Conservation (phyloP, 1,139 yeast species). For the Arxiozyma heterogenica region DNA sequence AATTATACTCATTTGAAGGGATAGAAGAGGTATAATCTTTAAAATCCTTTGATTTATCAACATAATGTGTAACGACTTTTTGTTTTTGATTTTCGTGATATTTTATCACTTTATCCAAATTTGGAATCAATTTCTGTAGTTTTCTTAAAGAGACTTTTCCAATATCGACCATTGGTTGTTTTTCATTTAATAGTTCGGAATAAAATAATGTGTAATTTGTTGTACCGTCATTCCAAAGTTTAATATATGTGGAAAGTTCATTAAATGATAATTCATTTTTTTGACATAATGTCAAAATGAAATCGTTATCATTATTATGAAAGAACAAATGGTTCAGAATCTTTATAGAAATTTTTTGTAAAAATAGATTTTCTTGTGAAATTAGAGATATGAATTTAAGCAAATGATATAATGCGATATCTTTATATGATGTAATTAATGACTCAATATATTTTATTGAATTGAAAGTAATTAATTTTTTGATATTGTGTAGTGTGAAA, state of each 20-base stretch:
- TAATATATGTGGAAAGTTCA: conserved; percentile 25
- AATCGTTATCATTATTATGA: conserved; percentile 15
- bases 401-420: conserved; percentile 34
- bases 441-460: conserved; percentile 16
- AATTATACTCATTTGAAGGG: background rate
- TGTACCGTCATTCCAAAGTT: conserved; percentile 32
- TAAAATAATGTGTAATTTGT: conserved; percentile 16
- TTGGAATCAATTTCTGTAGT: conserved; percentile 8
- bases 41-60: background rate
- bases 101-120: conserved; percentile 1
- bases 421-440: conserved; percentile 31
- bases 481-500: conserved; percentile 27
- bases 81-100: conserved; percentile 1
- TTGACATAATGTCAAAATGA: conserved; percentile 16
- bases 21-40: background rate
- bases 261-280: conserved; percentile 22
- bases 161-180: conserved; percentile 15
- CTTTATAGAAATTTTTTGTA: conserved; percentile 30
- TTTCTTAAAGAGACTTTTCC: conserved; percentile 8
- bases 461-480: conserved; percentile 19
- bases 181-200: conserved; percentile 11
- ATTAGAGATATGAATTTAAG: conserved; percentile 30
- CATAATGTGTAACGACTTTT: background rate
- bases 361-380: conserved; percentile 24
- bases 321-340: conserved; percentile 32